Conservation (phyloP, 306 rosid species). For the Pyrus pyrifolia region DNA sequence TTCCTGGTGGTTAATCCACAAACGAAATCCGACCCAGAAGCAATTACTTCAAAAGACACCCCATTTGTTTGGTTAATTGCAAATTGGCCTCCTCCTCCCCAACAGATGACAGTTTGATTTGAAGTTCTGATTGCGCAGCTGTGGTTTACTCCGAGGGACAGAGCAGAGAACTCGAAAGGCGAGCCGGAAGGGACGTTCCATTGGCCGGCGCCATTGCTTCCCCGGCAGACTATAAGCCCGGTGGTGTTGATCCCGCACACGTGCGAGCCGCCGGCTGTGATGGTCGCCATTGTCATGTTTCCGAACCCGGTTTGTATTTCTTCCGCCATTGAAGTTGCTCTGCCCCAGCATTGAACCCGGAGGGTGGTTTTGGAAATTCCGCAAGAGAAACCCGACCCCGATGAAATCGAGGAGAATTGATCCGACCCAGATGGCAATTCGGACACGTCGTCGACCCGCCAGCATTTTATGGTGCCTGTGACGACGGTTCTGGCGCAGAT, state of each 20-base stretch:
- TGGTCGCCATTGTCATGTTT: constrained; percentile 44
- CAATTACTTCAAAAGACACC: constrained; percentile 50
- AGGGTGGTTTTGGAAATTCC: constrained; percentile 35
- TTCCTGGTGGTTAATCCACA: constrained; percentile 55
- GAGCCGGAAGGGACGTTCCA: constrained; percentile 33
- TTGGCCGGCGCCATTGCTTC: constrained; percentile 52
- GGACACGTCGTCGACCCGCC: constrained; percentile 32
- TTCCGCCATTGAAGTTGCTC: not conserved
- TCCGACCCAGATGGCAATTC: constrained; percentile 20
- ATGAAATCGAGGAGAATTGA: constrained; percentile 49
- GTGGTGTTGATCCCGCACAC: constrained; percentile 63
- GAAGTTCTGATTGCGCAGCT: constrained; percentile 49
- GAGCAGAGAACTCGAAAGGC: constrained; percentile 28
- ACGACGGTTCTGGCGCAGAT: constrained; percentile 53
- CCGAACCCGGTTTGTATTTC: constrained; percentile 36
- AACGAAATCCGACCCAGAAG: constrained; percentile 62
- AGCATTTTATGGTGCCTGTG: constrained; percentile 41
- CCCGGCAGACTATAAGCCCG: constrained; percentile 57
- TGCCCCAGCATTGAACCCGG: constrained; percentile 66
- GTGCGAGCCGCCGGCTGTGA: constrained; percentile 57
- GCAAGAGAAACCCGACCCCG: constrained; percentile 79
- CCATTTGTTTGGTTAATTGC: constrained; percentile 14
- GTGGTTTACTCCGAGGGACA: constrained; percentile 63
- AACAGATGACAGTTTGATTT: constrained; percentile 59
- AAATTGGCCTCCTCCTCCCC: constrained; percentile 56